These are phyloP conservation scores for Trichoderma lentiforme DNA, from an alignment of 2,329 filamentous ascomycete species.

Conservation along the genomic window DNA sequence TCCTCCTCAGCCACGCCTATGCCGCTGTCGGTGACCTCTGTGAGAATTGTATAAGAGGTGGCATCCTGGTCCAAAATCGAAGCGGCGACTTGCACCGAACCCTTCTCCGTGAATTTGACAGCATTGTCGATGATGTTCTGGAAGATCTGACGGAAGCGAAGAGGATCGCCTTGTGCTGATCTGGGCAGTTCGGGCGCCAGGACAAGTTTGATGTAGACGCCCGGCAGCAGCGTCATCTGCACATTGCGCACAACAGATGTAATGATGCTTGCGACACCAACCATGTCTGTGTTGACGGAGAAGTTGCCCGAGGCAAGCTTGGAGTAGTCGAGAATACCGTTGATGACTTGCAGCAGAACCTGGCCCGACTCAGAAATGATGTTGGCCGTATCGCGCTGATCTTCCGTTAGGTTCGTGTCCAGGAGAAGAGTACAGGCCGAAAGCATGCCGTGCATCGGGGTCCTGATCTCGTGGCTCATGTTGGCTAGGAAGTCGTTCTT, in stretches of 20 bases:
- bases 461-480: conserved; percentile 63
- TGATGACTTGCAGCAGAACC: conserved; percentile 58
- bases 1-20: conserved; percentile 49
- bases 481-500: conserved; percentile 62
- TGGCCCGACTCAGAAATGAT: conserved; percentile 59
- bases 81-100: conserved; percentile 46
- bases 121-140: conserved; percentile 61
- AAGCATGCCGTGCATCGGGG: conserved; percentile 62
- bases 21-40: conserved; percentile 52
- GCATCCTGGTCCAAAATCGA: conserved; percentile 41
- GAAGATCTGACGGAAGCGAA: conserved; percentile 60
- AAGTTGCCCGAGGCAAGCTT: conserved; percentile 60
- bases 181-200: conserved; percentile 47
- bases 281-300: conserved; percentile 50
- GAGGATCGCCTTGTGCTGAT: conserved; percentile 52
- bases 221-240: conserved; percentile 43
- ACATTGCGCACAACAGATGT: conserved; percentile 49
- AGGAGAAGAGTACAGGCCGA: conserved; percentile 56
- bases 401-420: conserved; percentile 48
- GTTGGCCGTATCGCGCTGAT: conserved; percentile 54
- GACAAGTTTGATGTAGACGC: conserved; percentile 43
- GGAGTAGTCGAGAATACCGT: conserved; percentile 65
- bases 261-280: conserved; percentile 46
- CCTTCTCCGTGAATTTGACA: conserved; percentile 58
- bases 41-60: conserved; percentile 44